phyloP scores from a whole-genome alignment of 139 green algal species.

The Chlorella ohadii region DNA sequence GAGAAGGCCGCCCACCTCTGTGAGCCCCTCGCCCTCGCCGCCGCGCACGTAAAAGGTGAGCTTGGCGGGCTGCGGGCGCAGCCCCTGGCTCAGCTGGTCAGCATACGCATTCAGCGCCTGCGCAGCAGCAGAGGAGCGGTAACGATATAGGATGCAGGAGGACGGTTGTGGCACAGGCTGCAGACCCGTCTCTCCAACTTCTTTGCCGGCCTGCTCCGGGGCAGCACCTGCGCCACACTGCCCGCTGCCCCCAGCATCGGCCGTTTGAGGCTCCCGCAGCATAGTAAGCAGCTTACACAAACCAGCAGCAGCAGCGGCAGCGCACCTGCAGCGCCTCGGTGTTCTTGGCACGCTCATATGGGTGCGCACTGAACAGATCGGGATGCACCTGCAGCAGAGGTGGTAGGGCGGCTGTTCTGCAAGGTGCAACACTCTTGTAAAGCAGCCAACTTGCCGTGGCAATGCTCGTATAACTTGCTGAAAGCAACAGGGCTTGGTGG shows the following conservation, averaged over 20 bases:
- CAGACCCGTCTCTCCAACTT: no score
- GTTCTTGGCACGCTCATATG: conserved; percentile 79
- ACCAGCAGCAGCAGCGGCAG: neutral
- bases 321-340: conserved; percentile 81
- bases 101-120: conserved; percentile 85
- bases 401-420: neutral
- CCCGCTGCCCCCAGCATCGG: no score
- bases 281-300: no score
- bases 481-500: no score
- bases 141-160: neutral
- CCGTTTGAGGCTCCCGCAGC: no score
- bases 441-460: no score
- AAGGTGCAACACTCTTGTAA: neutral
- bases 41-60: conserved; percentile 48
- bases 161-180: no score
- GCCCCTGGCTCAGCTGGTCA: conserved; percentile 66
- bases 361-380: conserved; percentile 80
- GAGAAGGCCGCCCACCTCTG: conserved; percentile 28
- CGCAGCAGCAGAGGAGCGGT: neutral
- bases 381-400: conserved; percentile 69
- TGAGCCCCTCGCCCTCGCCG: conserved; percentile 31
- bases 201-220: no score
- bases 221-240: no score
- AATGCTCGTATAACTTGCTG: no score
- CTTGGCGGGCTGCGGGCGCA: conserved; percentile 21